Conservation (phyloP, 2,329 filamentous ascomycete species). For the Cladorrhinum sp. region DNA sequence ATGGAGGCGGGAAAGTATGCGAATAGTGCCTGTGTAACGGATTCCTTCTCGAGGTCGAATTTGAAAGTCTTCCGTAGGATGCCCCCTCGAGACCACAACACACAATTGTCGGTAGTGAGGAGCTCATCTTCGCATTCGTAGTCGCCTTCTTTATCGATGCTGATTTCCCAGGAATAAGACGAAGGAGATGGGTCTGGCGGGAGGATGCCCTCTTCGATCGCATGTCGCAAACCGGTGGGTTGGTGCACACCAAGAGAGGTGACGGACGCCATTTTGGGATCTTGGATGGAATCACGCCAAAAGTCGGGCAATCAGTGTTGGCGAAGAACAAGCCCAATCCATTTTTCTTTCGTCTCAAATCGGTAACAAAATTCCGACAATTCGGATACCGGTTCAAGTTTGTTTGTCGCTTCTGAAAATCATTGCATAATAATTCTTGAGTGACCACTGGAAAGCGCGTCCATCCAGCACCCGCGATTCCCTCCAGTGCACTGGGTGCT, state of each 20-base stretch:
- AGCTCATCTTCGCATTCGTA: slow-evolving; percentile 70
- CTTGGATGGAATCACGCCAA: slow-evolving; percentile 5
- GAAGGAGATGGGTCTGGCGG: slow-evolving; percentile 61
- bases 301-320: slow-evolving; percentile 1
- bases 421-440: background rate
- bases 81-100: slow-evolving; percentile 86
- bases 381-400: background rate
- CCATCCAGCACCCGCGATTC: background rate
- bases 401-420: background rate
- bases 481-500: background rate
- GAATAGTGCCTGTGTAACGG: slow-evolving; percentile 79
- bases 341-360: slow-evolving; percentile 7
- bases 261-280: slow-evolving; percentile 72
- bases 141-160: slow-evolving; percentile 38
- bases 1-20: slow-evolving; percentile 69
- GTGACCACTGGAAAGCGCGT: slow-evolving; percentile 4
- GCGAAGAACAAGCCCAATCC: slow-evolving; percentile 1
- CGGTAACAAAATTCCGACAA: background rate
- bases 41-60: slow-evolving; percentile 82
- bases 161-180: slow-evolving; percentile 74
- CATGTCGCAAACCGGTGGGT: slow-evolving; percentile 77
- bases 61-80: slow-evolving; percentile 82
- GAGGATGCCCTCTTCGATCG: slow-evolving; percentile 76
- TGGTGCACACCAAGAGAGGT: slow-evolving; percentile 88
- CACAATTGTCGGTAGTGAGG: slow-evolving; percentile 68